Evolutionary conservation across 306 rosid genomes (phyloP), one percentile per base, ranked within the genome.

Genomic region (Lotus japonicus): DNA sequence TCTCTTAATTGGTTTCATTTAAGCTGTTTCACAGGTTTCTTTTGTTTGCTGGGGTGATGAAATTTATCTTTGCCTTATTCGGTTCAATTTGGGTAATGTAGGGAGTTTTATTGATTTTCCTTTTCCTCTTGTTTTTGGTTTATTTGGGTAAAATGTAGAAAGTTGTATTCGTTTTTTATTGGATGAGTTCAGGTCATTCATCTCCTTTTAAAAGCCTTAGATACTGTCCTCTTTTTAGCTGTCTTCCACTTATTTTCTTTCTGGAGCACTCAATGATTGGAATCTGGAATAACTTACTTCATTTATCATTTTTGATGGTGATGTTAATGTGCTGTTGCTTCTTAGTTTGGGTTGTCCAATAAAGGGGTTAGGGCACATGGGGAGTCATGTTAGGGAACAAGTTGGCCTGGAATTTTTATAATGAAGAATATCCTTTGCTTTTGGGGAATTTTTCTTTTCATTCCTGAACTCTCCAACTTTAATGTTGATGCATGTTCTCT

Each of bases 311-410:
- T 68, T 19, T 61, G 17, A 80, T 79, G 66, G 70, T 72, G 70
- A 59, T 70, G 49, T 72, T 67, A 63, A 58, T 68, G 43, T 64
- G 77, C 58, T 51, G 48, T 70, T 79, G 72, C 83, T 55, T 73
- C 74, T 79, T 67, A 65, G 54, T 77, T 76, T 84, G 81, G 79
- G 76, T 73, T 71, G 69, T 76, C 84, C 70, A 9, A 36, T 72
- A 71, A 78, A 76, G 59, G 63, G 64, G 61, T 49, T 52, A 67
- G 77, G 64, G 86, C 89, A 84, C 94, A 77, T 88, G 92, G 82
- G 84, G 35, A 77, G 66, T 18, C 66, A 68, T 71, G 83, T 70
- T 53, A 63, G 75, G 67, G 70, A 80, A 81, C 72, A 77, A 58
- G 28, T 78, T 78, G 72, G 65, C 59, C 79, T 74, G 58, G 63